Percentiles rank a stretch among this genome's conserved stretches.
phyloP scores from a whole-genome alignment of 2,329 filamentous ascomycete species.

The Anthostomella pinea region DNA sequence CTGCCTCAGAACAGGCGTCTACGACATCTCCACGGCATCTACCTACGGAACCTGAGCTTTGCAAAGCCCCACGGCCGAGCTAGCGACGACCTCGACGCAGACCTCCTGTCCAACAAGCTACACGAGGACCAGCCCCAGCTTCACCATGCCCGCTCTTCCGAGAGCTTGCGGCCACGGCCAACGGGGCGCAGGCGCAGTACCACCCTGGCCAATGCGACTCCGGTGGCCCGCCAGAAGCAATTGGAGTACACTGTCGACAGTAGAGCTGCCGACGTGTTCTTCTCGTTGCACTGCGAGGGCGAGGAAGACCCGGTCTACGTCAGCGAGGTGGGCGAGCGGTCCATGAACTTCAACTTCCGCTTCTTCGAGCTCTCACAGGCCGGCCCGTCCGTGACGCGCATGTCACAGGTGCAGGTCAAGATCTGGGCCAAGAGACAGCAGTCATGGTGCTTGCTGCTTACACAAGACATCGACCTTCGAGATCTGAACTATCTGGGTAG shows the following conservation, averaged over 20 bases:
- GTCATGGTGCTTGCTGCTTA: constrained; percentile 63
- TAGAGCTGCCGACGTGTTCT: constrained; percentile 83
- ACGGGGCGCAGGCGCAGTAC: constrained; percentile 47
- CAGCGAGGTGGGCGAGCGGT: constrained; percentile 74
- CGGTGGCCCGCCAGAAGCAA: constrained; percentile 63
- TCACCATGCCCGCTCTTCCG: constrained; percentile 55
- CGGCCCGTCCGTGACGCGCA: constrained; percentile 62
- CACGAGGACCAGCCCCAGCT: constrained; percentile 44
- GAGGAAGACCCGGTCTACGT: constrained; percentile 78
- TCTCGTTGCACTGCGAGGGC: constrained; percentile 71
- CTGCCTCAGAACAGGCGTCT: constrained; percentile 79
- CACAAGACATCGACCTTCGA: constrained; percentile 68
- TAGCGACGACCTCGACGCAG: constrained; percentile 76
- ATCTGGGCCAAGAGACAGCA: constrained; percentile 67
- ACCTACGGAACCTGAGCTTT: constrained; percentile 80
- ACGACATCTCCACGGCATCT: constrained; percentile 82
- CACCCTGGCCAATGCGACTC: constrained; percentile 45
- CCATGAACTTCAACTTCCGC: constrained; percentile 89
- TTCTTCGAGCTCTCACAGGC: constrained; percentile 73
- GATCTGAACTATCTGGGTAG: constrained; percentile 75
- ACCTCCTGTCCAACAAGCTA: constrained; percentile 66
- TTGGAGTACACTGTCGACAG: constrained; percentile 70
- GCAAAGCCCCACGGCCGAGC: constrained; percentile 55
- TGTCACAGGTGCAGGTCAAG: constrained; percentile 62
- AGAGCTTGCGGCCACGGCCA: constrained; percentile 41